A percentile compares a stretch with the other conserved stretches of the same genome.
These are phyloP conservation scores for Macrocystidia cucumis DNA, from an alignment of 1,284 basidiomycete species.

Conservation along the genomic window DNA sequence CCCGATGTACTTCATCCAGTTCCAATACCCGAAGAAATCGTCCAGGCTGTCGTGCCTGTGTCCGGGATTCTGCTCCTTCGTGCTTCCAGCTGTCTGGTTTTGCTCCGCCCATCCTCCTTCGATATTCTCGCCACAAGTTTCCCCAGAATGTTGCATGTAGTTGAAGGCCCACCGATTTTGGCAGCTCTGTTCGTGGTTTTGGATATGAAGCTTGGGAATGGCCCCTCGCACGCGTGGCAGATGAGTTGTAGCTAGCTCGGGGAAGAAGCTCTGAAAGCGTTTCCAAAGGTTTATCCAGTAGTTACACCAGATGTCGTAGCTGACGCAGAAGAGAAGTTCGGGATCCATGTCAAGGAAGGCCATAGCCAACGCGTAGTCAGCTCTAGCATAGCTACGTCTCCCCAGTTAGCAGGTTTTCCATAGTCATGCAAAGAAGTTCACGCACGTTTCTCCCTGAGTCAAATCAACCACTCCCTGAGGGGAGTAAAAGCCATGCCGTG, in stretches of 20 bases:
- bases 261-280: too few relatives aligned
- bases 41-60: constrained; percentile 22
- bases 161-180: constrained; percentile 19
- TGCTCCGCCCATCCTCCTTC: constrained; percentile 21
- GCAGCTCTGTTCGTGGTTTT: constrained; percentile 18
- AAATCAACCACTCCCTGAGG: constrained; percentile 17
- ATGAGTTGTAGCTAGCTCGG: too few relatives aligned
- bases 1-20: constrained; percentile 25
- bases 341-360: too few relatives aligned
- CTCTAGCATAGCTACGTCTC: too few relatives aligned
- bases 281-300: too few relatives aligned
- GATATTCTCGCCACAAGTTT: constrained; percentile 25
- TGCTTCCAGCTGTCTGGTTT: constrained; percentile 19
- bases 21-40: constrained; percentile 20
- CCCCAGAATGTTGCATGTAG: constrained; percentile 15
- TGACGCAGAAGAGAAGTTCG: too few relatives aligned
- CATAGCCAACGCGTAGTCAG: too few relatives aligned
- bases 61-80: constrained; percentile 24
- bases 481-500: constrained; percentile 17
- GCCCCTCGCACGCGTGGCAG: constrained; percentile 10
- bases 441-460: too few relatives aligned
- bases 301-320: too few relatives aligned
- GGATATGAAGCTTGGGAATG: constrained; percentile 26
- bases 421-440: too few relatives aligned
- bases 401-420: too few relatives aligned